phyloP scores from a whole-genome alignment of 2,329 filamentous ascomycete genomes.

The Pseudogymnoascus destructans region DNA sequence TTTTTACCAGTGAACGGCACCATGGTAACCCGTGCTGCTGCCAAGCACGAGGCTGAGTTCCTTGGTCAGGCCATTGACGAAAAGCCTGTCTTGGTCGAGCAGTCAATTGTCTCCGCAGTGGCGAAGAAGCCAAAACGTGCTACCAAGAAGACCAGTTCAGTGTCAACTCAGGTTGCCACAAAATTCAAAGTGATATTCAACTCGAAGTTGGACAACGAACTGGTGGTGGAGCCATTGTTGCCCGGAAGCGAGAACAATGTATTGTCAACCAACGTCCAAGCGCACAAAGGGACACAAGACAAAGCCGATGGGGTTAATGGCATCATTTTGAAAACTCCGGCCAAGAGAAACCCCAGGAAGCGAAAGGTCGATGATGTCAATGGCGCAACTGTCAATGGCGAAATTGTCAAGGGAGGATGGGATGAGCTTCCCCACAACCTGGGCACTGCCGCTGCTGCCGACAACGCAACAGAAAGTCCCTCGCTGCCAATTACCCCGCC shows the following conservation, averaged over 20 bases:
- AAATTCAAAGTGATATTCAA: background rate
- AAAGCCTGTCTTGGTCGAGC: background rate
- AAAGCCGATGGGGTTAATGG: background rate
- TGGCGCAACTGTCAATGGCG: background rate
- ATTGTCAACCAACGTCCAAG: background rate
- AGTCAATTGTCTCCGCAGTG: background rate
- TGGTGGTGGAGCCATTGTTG: background rate
- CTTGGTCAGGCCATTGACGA: background rate
- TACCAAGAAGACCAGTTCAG: background rate
- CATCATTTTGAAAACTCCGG: background rate
- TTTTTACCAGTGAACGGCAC: background rate
- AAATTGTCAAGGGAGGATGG: slow-evolving; percentile 18
- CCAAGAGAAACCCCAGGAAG: background rate
- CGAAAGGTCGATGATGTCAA: background rate
- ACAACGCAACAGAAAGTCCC: background rate
- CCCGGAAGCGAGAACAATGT: background rate
- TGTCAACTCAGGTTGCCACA: background rate
- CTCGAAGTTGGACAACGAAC: background rate
- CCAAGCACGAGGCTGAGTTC: slow-evolving; percentile 11
- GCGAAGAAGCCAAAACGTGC: slow-evolving; percentile 15
- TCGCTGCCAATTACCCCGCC: background rate
- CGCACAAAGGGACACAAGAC: background rate
- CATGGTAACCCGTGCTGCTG: slow-evolving; percentile 14
- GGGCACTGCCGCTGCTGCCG: slow-evolving; percentile 27
- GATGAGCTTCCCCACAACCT: slow-evolving; percentile 44